Base-by-base conservation (phyloP, 148 eudicot genomes). In the Fagopyrum tataricum region DNA sequence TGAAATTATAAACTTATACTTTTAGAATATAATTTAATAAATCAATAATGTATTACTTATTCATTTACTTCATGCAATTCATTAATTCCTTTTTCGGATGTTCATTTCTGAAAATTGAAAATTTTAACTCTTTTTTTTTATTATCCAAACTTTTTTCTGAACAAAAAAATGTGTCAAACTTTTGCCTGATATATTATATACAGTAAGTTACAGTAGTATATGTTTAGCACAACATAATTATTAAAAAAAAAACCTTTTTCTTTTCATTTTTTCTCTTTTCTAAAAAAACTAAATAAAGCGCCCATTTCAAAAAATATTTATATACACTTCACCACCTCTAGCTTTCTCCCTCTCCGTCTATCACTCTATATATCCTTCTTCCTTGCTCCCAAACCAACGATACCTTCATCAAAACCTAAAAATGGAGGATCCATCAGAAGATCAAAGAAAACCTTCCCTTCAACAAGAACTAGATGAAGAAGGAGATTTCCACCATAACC, bases 381-480 rank as follows among this genome's bases (percentile, higher is more conserved):
- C 43, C 43, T 9, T 24, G 26, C 39, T 64, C 15, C 69, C 37
- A 10, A 64, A 31, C 67, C 24, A 31, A 31, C 41, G 14, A 59
- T 12, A 23, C 37, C 40, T 59, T 59, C 67, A 10, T 26, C 67
- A 5, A 64, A 39, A 37, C 42, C 44, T 15, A 41, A 58, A 55
- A 66, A 84, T 84, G 90, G 85, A 81, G 80, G 61, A 68, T 21
- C 72, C 76, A 44, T 81, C 77, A 71, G 83, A 81, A 55, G 79
- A 77, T 14, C 64, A 72, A 68, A 72, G 67, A 3, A 78, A 79
- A 53, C 77, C 44, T 37, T 73, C 53, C 44, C 44, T 31, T 2
- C 67, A 5, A 15, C 44, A 77, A 0, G 80, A 80, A 31, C 51
- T 64, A 37, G 52, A 71, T 1, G 72, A 73, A 67, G 72, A 73